Conservation (phyloP, 805 yeast genomes). For the Yarrowia sp. region DNA sequence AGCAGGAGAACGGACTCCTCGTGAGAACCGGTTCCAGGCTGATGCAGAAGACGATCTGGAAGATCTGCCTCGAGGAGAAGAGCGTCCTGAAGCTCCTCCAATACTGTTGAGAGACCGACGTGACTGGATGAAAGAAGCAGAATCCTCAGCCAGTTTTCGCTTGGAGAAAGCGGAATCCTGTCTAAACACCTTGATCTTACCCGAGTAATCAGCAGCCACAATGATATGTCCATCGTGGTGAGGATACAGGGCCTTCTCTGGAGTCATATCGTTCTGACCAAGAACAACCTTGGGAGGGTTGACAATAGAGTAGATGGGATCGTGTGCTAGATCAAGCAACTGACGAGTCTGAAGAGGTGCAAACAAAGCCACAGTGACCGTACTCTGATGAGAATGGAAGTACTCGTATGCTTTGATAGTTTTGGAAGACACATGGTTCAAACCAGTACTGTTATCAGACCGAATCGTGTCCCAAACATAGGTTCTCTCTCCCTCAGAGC, state of each 20-base stretch:
- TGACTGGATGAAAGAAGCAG: slow-evolving; percentile 18
- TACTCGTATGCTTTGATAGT: slow-evolving; percentile 56
- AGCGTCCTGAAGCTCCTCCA: slow-evolving; percentile 22
- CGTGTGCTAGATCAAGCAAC: slow-evolving; percentile 69
- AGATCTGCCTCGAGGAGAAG: slow-evolving; percentile 23
- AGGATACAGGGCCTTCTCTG: slow-evolving; percentile 6
- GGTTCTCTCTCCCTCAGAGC: slow-evolving; percentile 85
- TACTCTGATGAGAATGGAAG: slow-evolving; percentile 73
- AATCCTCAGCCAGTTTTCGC: slow-evolving; percentile 32
- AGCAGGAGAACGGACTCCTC: slow-evolving; percentile 9
- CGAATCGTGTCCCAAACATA: slow-evolving; percentile 66
- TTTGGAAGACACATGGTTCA: slow-evolving; percentile 35
- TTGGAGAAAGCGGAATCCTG: slow-evolving; percentile 63
- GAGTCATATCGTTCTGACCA: slow-evolving; percentile 15
- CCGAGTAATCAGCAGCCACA: slow-evolving; percentile 73
- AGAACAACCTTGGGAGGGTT: slow-evolving; percentile 38
- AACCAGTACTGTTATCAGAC: slow-evolving; percentile 29
- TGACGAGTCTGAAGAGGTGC: slow-evolving; percentile 72
- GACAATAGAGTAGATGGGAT: slow-evolving; percentile 67
- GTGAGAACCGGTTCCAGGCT: slow-evolving; percentile 12
- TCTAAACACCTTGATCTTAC: slow-evolving; percentile 72
- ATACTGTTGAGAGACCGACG: background rate
- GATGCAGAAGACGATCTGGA: slow-evolving; percentile 3
- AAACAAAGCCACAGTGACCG: slow-evolving; percentile 71
- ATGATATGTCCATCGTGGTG: slow-evolving; percentile 48